Evolutionary conservation across 192 early-diverging fungal species (phyloP).

Genomic region (Funneliformis geosporum): DNA sequence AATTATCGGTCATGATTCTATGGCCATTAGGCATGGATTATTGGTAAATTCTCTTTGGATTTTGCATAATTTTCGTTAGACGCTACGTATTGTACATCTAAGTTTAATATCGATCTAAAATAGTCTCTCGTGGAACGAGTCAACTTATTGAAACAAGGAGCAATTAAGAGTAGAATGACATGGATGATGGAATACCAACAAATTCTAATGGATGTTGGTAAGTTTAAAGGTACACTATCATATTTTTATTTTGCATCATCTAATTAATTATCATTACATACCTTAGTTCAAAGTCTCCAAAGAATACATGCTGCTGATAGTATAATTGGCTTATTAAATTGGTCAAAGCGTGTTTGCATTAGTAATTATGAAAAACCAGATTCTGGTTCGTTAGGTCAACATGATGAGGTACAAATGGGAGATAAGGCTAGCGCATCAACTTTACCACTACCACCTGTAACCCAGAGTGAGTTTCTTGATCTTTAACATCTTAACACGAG

Average conservation of each 20-base stretch:
- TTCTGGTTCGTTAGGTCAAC: neutral
- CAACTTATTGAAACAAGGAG: constrained; percentile 37
- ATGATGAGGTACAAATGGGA: neutral
- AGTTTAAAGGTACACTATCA: neutral
- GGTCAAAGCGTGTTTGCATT: constrained; percentile 37
- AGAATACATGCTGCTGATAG: constrained; percentile 35
- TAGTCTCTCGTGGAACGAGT: constrained; percentile 39
- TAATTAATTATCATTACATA: neutral
- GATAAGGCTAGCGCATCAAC: neutral
- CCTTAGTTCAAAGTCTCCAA: constrained; percentile 38
- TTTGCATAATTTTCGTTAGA: constrained; percentile 9
- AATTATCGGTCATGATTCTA: constrained; percentile 44
- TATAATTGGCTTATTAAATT: constrained; percentile 44
- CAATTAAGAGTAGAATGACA: constrained; percentile 34
- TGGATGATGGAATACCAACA: constrained; percentile 46
- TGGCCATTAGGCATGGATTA: constrained; percentile 43
- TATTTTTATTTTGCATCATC: neutral
- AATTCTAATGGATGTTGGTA: constrained; percentile 43
- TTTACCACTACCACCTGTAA: neutral
- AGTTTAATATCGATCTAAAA: neutral
- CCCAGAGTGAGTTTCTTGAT: neutral
- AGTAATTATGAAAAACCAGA: neutral
- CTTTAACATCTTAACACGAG: neutral
- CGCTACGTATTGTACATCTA: neutral
- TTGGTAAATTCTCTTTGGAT: constrained; percentile 29